Percentiles rank a stretch among this genome's conserved stretches.
Conservation (phyloP, 2,329 filamentous ascomycete genomes). For the Phialophora tarda region DNA sequence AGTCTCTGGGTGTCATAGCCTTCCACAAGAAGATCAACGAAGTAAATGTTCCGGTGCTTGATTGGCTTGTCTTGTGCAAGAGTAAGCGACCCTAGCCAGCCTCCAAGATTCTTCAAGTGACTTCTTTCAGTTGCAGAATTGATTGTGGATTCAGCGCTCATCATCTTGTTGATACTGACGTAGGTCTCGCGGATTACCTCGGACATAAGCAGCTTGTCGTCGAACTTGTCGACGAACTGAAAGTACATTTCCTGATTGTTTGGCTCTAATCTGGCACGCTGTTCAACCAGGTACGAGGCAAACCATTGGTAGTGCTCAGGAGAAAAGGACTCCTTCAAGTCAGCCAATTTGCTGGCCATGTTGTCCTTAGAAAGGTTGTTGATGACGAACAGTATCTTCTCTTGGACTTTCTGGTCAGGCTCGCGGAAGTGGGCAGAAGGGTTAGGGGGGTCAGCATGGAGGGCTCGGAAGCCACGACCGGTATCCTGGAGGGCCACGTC, state of each 20-base stretch:
- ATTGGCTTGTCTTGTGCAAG: slow-evolving; percentile 94
- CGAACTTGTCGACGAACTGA: slow-evolving; percentile 82
- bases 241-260: slow-evolving; percentile 96
- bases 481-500: slow-evolving; percentile 61
- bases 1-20: slow-evolving; percentile 91
- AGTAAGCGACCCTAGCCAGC: slow-evolving; percentile 91
- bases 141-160: slow-evolving; percentile 88
- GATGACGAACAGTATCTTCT: slow-evolving; percentile 91
- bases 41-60: slow-evolving; percentile 94
- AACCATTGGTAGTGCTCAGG: slow-evolving; percentile 94
- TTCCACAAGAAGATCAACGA: slow-evolving; percentile 93
- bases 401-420: slow-evolving; percentile 81
- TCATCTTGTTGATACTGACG: slow-evolving; percentile 78
- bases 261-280: slow-evolving; percentile 94
- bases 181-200: slow-evolving; percentile 95
- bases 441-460: slow-evolving; percentile 75
- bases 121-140: slow-evolving; percentile 82
- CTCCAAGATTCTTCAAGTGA: slow-evolving; percentile 89
- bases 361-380: slow-evolving; percentile 96
- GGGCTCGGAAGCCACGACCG: slow-evolving; percentile 72
- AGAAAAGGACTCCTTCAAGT: slow-evolving; percentile 78
- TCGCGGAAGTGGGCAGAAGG: slow-evolving; percentile 73
- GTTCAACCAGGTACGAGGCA: slow-evolving; percentile 89
- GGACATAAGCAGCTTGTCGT: slow-evolving; percentile 77
- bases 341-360: slow-evolving; percentile 78